These are phyloP conservation scores for Striga hermonthica DNA, from an alignment of 305 asterid species.

Conservation along the genomic window DNA sequence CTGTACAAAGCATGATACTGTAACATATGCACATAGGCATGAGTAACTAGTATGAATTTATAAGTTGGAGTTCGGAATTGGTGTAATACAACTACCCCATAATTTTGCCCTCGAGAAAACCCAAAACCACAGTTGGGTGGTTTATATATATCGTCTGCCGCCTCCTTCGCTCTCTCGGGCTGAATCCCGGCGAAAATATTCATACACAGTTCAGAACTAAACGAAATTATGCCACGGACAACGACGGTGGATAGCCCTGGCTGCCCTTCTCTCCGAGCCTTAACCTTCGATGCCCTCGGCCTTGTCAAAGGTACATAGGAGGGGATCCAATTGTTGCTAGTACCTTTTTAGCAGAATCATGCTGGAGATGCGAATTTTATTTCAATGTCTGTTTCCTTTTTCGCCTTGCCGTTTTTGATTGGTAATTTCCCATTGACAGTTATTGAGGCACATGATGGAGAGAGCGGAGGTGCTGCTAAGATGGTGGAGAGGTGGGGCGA, in stretches of 20 bases:
- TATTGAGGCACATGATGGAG: conserved; percentile 35
- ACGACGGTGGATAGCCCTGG: conserved; percentile 69
- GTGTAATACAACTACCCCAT: too few species aligned
- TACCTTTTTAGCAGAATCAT: neutral
- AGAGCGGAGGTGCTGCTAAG: conserved; percentile 40
- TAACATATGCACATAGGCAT: too few species aligned
- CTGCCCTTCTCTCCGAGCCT: conserved; percentile 81
- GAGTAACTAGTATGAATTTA: too few species aligned
- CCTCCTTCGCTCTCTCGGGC: too few species aligned
- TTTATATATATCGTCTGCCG: too few species aligned
- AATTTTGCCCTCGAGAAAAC: too few species aligned
- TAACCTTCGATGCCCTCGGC: conserved; percentile 69
- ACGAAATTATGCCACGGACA: conserved; percentile 69
- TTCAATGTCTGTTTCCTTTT: neutral
- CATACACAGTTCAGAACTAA: neutral
- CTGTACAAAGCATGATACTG: too few species aligned
- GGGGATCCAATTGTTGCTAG: neutral
- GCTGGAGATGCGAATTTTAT: neutral
- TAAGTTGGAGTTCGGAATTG: too few species aligned
- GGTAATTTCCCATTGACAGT: conserved; percentile 29
- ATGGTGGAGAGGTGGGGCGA: conserved; percentile 60
- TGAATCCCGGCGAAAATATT: too few species aligned
- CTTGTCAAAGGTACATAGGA: conserved; percentile 43
- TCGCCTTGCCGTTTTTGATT: neutral
- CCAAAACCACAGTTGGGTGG: too few species aligned